Base-by-base conservation (phyloP, 1,284 basidiomycete genomes). In the Polyporus tsugae region DNA sequence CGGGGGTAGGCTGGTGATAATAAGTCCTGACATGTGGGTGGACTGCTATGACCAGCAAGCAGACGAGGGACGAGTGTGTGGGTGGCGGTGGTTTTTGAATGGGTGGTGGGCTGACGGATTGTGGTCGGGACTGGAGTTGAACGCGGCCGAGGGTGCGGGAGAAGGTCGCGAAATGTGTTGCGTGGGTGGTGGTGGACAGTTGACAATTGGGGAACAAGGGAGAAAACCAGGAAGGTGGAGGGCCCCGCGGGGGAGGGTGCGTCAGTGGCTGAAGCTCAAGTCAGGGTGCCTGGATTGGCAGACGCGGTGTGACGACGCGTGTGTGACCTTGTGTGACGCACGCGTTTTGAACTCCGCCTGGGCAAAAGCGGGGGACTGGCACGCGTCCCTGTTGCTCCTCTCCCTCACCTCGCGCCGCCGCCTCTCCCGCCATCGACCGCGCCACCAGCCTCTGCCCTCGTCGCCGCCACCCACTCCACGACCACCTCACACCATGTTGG, bases 401-500 rank as follows among this genome's bases (percentile, higher is more conserved):
- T 49, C 46, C 22, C 46, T 22, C 46, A 13, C 46, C 22, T 0
- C 22, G 29, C 22, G 10, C 11, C 46, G 3, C 11, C 46, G 22
- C 22, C 22, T 49, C 46, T 49, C 10, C 22, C 46, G 22, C 22
- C 46, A 10, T 3, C 46, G 22, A 25, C 22, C 46, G 22, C 46
- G 46, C 46, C 46, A 11, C 46, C 46, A 19, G 6, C 22, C 5
- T 25, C 10, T 25, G 9, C 5, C 22, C 11, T 25, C 41, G 41
- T 17, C 46, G 22, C 46, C 46, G 22, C 46, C 22, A 49, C 22
- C 22, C 4, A 11, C 4, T 13, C 22, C 11, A 25, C 22, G 22
- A 11, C 46, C 46, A 19, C 4, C 15, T 0, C 0, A 4, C 76
- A 84, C 73, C 70, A 97, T 97, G 95, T 88, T 97, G 73, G 95